Evolutionary conservation across 106 monocot species (phyloP).

Genomic region (Apostasia shenzhenica): DNA sequence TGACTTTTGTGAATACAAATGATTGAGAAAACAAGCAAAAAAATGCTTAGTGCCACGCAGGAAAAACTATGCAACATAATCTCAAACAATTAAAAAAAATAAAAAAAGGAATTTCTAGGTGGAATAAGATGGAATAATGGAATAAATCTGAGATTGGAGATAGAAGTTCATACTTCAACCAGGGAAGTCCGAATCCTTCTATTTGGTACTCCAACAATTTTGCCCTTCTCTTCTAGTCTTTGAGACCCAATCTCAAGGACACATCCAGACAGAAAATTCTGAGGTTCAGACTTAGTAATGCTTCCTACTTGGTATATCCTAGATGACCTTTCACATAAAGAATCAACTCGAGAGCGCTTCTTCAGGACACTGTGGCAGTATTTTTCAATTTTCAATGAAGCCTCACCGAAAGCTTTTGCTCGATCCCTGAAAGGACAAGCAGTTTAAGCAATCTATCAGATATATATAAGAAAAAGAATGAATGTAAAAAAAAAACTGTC

Average conservation of each 20-base stretch:
- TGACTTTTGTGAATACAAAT: too few species aligned
- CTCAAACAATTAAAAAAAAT: too few species aligned
- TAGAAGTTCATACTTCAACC: constrained; percentile 25
- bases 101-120: too few species aligned
- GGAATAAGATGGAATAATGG: too few species aligned
- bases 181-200: constrained; percentile 45
- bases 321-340: constrained; percentile 30
- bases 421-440: constrained; percentile 30
- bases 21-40: too few species aligned
- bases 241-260: constrained; percentile 28
- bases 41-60: too few species aligned
- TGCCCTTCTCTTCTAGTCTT: constrained; percentile 43
- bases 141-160: constrained; percentile 1
- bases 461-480: not conserved
- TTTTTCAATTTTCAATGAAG: constrained; percentile 38
- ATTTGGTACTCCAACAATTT: constrained; percentile 31
- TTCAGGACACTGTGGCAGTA: constrained; percentile 13
- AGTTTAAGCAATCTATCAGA: not conserved
- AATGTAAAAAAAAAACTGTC: not conserved
- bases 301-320: constrained; percentile 17
- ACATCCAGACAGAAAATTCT: constrained; percentile 23
- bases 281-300: constrained; percentile 16
- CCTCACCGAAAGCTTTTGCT: constrained; percentile 35
- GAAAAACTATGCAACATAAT: too few species aligned
- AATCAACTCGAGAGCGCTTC: constrained; percentile 46